Evolutionary conservation across 2,329 filamentous ascomycete species (phyloP).

Genomic region (Onygenales sp.): DNA sequence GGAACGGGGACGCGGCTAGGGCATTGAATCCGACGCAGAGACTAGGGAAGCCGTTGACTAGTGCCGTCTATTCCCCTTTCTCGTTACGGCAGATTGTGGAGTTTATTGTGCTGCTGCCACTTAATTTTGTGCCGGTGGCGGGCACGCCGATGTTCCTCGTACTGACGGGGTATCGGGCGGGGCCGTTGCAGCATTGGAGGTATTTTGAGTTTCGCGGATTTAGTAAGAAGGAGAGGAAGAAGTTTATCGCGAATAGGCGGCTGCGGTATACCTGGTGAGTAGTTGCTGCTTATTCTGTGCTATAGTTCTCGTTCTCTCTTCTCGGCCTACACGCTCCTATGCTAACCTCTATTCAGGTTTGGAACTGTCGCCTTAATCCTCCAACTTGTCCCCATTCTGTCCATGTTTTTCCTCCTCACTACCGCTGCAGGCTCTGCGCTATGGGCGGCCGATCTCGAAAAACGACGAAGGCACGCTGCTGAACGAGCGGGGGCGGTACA

Average conservation of each 20-base stretch:
- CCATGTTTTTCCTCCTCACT: conserved; percentile 90
- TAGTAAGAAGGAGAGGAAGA: conserved; percentile 62
- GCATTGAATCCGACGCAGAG: conserved; percentile 59
- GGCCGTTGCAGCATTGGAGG: conserved; percentile 81
- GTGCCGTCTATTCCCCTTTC: conserved; percentile 77
- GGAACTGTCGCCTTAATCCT: conserved; percentile 75
- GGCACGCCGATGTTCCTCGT: conserved; percentile 80
- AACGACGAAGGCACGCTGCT: conserved; percentile 4
- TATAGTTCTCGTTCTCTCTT: background rate
- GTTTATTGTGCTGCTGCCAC: conserved; percentile 65
- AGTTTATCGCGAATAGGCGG: conserved; percentile 55
- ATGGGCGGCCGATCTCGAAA: conserved; percentile 74
- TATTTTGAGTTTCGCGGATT: conserved; percentile 77
- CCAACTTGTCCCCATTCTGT: conserved; percentile 79
- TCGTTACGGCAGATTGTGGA: conserved; percentile 84
- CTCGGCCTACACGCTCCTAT: background rate
- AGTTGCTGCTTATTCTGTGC: too few relatives aligned
- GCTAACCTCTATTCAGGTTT: conserved; percentile 44
- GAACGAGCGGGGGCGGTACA: conserved; percentile 7
- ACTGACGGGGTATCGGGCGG: conserved; percentile 76
- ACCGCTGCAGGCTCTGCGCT: conserved; percentile 75
- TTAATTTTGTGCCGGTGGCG: conserved; percentile 78
- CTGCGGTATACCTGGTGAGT: conserved; percentile 77
- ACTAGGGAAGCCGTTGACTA: conserved; percentile 69
- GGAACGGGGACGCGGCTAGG: background rate